Evolutionary conservation across 352 stramenopile genomes (phyloP), one percentile per base, ranked within the genome.

Genomic region (Globisporangium rhizosaccharum): DNA sequence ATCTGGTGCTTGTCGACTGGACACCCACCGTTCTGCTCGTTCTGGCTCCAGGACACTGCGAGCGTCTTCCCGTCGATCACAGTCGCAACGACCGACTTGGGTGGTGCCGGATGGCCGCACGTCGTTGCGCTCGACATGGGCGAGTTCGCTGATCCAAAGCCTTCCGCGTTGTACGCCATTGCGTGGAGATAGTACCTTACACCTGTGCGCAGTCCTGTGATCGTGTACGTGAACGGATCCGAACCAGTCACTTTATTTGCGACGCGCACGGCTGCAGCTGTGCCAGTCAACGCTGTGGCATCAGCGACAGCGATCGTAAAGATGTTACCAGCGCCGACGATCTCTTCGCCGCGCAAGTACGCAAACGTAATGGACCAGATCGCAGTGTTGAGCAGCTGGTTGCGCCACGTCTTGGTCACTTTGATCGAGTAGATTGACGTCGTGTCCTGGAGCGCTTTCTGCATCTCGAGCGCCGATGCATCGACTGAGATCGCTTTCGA

Each of bases 321-420:
- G 36, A 96, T 89, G 63, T 98, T 96, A 15, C 90, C 88, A 2
- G 91, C 95, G 23, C 93, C 94, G 28, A 97, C 85, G 57, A 95
- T 78, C 59, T 97, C 87, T 68, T 97, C 90, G 26, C 97, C 87
- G 39, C 77, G 72, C 23, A 98, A 67, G 50, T 98, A 93, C 0
- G 93, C 96, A 56, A 98, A 97, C 17, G 92, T 98, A 7, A 98
- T 83, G 26, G 89, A 93, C 94, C 94, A 99, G 18, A 88, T 72
- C 1, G 81, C 81, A 11, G 77, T 88, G 30, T 90, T 83, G 12
- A 90, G 53, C 3, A 25, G 51, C 30, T 68, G 30, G 25, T 70
- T 79, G 1, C 76, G 53, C 48, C 68, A 67, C 1, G 58, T 56
- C 20, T 86, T 88, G 7, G 66, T 73, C 8, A 92, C 79, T 46